A percentile compares a stretch with the other conserved stretches of the same genome.
These are phyloP conservation scores for Thelonectria olida DNA, from an alignment of 2,329 filamentous ascomycete genomes.

Conservation along the genomic window DNA sequence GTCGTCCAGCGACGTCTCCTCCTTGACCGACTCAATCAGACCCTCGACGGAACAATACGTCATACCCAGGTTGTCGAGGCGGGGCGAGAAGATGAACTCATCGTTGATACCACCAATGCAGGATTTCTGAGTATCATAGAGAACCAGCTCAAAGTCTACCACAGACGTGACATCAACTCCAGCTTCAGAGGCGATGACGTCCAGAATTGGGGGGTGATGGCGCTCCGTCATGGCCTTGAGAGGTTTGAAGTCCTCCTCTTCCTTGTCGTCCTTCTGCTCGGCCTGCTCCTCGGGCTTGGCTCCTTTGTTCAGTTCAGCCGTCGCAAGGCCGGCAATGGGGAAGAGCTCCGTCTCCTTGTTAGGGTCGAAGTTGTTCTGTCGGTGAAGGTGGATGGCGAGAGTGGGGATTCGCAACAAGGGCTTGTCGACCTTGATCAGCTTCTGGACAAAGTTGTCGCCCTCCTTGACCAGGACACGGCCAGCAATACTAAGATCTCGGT, in stretches of 20 bases:
- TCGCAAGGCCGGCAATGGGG: slow-evolving; percentile 88
- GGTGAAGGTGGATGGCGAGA: slow-evolving; percentile 91
- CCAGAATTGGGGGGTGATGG: slow-evolving; percentile 88
- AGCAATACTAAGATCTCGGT: slow-evolving; percentile 90
- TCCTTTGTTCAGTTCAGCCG: slow-evolving; percentile 86
- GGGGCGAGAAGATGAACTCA: slow-evolving; percentile 95
- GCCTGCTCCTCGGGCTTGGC: slow-evolving; percentile 57
- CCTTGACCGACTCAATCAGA: slow-evolving; percentile 80
- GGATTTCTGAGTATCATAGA: slow-evolving; percentile 94
- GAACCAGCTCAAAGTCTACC: slow-evolving; percentile 93
- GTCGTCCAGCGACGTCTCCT: slow-evolving; percentile 71
- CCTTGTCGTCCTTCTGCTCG: slow-evolving; percentile 46
- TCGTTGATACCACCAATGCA: slow-evolving; percentile 89
- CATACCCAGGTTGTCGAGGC: slow-evolving; percentile 96
- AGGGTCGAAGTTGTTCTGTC: slow-evolving; percentile 85
- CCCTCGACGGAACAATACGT: slow-evolving; percentile 91
- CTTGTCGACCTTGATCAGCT: slow-evolving; percentile 88
- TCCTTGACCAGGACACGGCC: slow-evolving; percentile 86
- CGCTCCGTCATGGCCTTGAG: slow-evolving; percentile 81
- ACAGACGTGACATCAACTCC: slow-evolving; percentile 76
- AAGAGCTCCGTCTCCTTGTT: slow-evolving; percentile 98
- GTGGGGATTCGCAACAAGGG: slow-evolving; percentile 93
- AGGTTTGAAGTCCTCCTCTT: slow-evolving; percentile 72
- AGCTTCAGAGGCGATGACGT: slow-evolving; percentile 84
- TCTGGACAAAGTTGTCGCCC: slow-evolving; percentile 78